These are phyloP conservation scores for Paecilomyces formosus DNA, from an alignment of 2,329 filamentous ascomycete species.

Conservation along the genomic window DNA sequence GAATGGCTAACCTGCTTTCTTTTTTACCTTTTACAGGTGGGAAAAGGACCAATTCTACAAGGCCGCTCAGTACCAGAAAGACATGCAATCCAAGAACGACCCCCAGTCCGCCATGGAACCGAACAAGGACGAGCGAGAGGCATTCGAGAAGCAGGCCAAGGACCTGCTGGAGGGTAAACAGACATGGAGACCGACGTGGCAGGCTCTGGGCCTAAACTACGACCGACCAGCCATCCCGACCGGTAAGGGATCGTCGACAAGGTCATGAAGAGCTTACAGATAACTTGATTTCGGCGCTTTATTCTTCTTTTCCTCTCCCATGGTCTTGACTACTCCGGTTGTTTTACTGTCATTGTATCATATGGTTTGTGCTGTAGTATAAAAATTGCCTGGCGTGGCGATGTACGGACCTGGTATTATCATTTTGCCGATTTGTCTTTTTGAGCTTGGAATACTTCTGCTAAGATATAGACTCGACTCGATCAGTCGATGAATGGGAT, in stretches of 20 bases:
- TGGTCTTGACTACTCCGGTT: not conserved
- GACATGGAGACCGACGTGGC: slow-evolving; percentile 52
- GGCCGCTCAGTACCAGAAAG: slow-evolving; percentile 42
- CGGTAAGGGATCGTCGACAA: not conserved
- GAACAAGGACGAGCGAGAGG: slow-evolving; percentile 35
- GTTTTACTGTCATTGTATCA: slow-evolving; percentile 1
- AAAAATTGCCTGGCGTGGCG: slow-evolving; percentile 4
- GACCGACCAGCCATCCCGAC: slow-evolving; percentile 16
- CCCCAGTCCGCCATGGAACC: slow-evolving; percentile 31
- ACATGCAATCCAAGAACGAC: slow-evolving; percentile 28
- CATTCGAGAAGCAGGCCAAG: slow-evolving; percentile 54
- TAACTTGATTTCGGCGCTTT: not conserved
- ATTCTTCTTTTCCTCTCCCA: not conserved
- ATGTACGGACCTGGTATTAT: slow-evolving; percentile 1
- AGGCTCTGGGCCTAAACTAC: slow-evolving; percentile 33
- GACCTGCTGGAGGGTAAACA: slow-evolving; percentile 53
- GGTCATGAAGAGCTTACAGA: not conserved
- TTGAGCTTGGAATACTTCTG: not conserved
- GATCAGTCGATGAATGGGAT: not conserved
- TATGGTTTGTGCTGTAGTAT: slow-evolving; percentile 2
- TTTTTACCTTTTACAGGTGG: slow-evolving; percentile 40
- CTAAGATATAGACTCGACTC: not conserved
- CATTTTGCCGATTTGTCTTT: not conserved
- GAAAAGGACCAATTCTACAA: slow-evolving; percentile 54
- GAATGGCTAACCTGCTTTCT: not conserved